A percentile compares a stretch with the other conserved stretches of the same genome.
These are phyloP conservation scores for Elsinoe ampelina DNA, from an alignment of 2,329 filamentous ascomycete species.

Conservation along the genomic window DNA sequence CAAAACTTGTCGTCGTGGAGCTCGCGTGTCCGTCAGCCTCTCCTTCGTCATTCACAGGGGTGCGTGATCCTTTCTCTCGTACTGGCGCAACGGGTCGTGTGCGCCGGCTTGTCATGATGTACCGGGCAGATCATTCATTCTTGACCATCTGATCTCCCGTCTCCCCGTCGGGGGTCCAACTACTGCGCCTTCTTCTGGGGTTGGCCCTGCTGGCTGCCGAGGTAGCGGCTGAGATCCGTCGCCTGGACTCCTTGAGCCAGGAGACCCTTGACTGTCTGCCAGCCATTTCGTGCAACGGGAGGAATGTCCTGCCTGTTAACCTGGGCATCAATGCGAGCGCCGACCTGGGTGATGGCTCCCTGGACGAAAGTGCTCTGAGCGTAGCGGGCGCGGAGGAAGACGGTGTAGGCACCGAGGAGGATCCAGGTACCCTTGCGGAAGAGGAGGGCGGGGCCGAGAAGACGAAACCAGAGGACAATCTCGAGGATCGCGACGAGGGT, in stretches of 20 bases:
- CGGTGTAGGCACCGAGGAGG: slow-evolving; percentile 73
- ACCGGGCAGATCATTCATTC: background rate
- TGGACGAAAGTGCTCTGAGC: slow-evolving; percentile 91
- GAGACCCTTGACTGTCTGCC: slow-evolving; percentile 67
- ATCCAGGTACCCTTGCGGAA: slow-evolving; percentile 92
- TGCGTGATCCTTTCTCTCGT: too few species aligned
- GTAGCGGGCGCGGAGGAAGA: slow-evolving; percentile 84
- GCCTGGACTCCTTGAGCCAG: slow-evolving; percentile 66
- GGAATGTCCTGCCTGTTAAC: slow-evolving; percentile 81
- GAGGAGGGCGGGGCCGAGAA: slow-evolving; percentile 69
- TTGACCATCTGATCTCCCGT: background rate
- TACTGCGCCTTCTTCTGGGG: slow-evolving; percentile 59
- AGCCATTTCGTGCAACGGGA: slow-evolving; percentile 66
- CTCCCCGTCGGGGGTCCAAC: slow-evolving; percentile 9
- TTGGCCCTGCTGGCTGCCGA: slow-evolving; percentile 41
- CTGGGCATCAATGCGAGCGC: slow-evolving; percentile 67
- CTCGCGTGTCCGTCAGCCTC: too few species aligned
- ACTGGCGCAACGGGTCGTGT: too few species aligned
- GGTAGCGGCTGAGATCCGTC: slow-evolving; percentile 70
- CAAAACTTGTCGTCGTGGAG: too few species aligned
- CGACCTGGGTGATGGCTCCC: slow-evolving; percentile 62
- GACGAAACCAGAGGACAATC: slow-evolving; percentile 75
- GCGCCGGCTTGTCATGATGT: too few species aligned
- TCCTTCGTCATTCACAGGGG: too few species aligned
- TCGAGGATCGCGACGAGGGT: slow-evolving; percentile 82